Evolutionary conservation across 1,139 yeast species (phyloP).

Genomic region (Taiozyma sp.): DNA sequence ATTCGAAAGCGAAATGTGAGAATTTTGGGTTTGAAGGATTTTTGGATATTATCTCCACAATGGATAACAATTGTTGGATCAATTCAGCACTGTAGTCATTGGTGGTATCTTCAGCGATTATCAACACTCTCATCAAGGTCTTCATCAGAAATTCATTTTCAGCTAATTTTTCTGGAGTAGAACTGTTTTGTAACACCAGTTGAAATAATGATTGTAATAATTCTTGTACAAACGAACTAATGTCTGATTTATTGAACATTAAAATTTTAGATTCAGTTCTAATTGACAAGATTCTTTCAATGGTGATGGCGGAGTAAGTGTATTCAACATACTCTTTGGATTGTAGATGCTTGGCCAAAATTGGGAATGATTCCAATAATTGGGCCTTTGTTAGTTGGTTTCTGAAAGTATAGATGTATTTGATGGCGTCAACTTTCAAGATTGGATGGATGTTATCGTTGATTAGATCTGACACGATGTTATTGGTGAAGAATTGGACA

Average conservation of each 20-base stretch:
- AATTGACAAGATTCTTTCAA: constrained; percentile 82
- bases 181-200: constrained; percentile 54
- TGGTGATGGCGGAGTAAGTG: constrained; percentile 90
- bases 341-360: constrained; percentile 63
- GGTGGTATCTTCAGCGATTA: constrained; percentile 66
- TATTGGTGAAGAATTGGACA: constrained; percentile 74
- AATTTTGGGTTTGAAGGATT: constrained; percentile 96
- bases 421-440: constrained; percentile 86
- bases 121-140: constrained; percentile 78
- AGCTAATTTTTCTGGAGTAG: constrained; percentile 84
- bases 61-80: constrained; percentile 61
- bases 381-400: constrained; percentile 90
- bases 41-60: constrained; percentile 66
- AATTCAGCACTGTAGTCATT: constrained; percentile 38
- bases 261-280: constrained; percentile 48
- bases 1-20: constrained; percentile 86
- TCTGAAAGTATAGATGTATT: constrained; percentile 84
- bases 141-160: constrained; percentile 94
- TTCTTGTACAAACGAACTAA: constrained; percentile 49
- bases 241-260: constrained; percentile 69
- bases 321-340: constrained; percentile 73
- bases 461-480: constrained; percentile 78
- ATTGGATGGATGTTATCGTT: constrained; percentile 56
- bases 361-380: constrained; percentile 73
- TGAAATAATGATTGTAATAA: constrained; percentile 63